Conservation (phyloP, 2,329 filamentous ascomycete genomes). For the Monilinia fructigena region DNA sequence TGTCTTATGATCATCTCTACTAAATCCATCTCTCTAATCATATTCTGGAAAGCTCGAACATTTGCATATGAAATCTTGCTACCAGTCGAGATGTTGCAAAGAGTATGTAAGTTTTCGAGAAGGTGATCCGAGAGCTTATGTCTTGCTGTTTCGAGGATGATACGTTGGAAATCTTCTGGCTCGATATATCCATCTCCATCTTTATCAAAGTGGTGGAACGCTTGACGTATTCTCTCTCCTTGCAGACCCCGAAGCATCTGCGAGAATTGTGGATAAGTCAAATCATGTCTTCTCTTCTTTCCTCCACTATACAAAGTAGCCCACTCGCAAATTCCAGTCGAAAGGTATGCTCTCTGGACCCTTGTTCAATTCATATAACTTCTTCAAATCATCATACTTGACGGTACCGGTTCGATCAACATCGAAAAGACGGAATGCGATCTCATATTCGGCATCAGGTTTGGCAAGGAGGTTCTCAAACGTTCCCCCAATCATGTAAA, state of each 20-base stretch:
- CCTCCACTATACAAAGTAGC: constrained; percentile 89
- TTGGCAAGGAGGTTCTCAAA: constrained; percentile 94
- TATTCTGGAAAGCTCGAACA: constrained; percentile 95
- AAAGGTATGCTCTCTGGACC: constrained; percentile 83
- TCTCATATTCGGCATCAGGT: constrained; percentile 97
- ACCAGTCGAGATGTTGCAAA: constrained; percentile 90
- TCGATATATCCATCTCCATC: constrained; percentile 93
- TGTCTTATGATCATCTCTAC: constrained; percentile 90
- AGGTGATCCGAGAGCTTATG: constrained; percentile 98
- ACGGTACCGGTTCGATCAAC: constrained; percentile 78
- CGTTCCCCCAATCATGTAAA: constrained; percentile 81
- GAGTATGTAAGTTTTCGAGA: constrained; percentile 81
- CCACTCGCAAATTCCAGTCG: constrained; percentile 97
- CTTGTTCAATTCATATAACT: constrained; percentile 85
- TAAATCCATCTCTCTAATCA: constrained; percentile 96
- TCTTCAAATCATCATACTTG: constrained; percentile 85
- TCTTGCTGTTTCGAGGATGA: constrained; percentile 86
- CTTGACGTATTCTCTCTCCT: constrained; percentile 92
- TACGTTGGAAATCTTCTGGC: constrained; percentile 92
- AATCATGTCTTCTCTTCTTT: constrained; percentile 81
- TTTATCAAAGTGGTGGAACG: constrained; percentile 88
- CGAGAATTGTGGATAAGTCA: constrained; percentile 95
- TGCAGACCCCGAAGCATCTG: constrained; percentile 97
- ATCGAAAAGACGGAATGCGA: constrained; percentile 96
- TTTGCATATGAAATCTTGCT: constrained; percentile 98